Percentiles rank a stretch among this genome's conserved stretches.
Conservation (phyloP, 23 red algal genomes). For the Gracilaria gracilis region DNA sequence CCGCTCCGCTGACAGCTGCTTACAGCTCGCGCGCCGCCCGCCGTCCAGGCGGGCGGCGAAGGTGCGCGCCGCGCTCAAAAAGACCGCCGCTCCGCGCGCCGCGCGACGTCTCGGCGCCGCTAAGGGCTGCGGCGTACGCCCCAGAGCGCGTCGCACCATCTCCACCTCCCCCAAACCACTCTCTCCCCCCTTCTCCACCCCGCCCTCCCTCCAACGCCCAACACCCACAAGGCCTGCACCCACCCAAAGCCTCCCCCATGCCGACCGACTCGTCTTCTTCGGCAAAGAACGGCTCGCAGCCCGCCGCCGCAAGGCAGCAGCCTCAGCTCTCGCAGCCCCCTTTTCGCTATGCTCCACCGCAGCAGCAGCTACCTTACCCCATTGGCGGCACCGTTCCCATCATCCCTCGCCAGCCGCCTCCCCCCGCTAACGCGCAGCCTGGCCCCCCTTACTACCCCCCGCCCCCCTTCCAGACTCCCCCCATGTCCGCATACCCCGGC, state of each 20-base stretch:
- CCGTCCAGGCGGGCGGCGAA: slow-evolving; percentile 1
- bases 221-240: neutral
- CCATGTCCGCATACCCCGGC: slow-evolving; percentile 15
- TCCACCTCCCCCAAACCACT: neutral
- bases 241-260: neutral
- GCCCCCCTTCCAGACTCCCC: slow-evolving; percentile 20
- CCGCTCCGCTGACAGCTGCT: neutral
- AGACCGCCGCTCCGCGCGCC: slow-evolving; percentile 3
- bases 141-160: slow-evolving; percentile 2
- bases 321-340: slow-evolving; percentile 10
- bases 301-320: slow-evolving; percentile 24
- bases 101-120: neutral
- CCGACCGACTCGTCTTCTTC: slow-evolving; percentile 37
- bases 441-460: slow-evolving; percentile 11
- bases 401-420: slow-evolving; percentile 18
- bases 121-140: slow-evolving; percentile 28
- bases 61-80: slow-evolving; percentile 31
- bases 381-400: slow-evolving; percentile 10
- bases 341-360: neutral
- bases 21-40: neutral
- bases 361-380: slow-evolving; percentile 27
- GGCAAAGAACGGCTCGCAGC: slow-evolving; percentile 20
- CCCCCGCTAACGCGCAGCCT: slow-evolving; percentile 8
- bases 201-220: neutral
- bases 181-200: neutral